Evolutionary conservation across 805 yeast genomes (phyloP).

Genomic region (Naumovozyma dairenensis): DNA sequence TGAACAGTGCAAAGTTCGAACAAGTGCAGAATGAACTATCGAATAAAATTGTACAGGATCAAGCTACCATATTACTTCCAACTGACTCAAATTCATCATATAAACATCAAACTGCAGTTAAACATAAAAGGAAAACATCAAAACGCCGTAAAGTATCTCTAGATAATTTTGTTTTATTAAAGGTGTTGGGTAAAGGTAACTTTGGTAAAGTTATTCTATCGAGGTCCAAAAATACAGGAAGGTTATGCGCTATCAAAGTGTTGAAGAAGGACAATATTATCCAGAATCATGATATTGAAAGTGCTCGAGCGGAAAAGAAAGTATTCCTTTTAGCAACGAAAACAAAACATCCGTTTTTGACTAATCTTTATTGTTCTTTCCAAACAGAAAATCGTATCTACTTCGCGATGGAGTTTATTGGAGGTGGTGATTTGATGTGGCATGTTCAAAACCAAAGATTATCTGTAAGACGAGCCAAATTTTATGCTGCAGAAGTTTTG

Average conservation of each 20-base stretch:
- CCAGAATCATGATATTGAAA: constrained; percentile 92
- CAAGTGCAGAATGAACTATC: constrained; percentile 11
- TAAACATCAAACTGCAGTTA: constrained; percentile 14
- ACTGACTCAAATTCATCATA: constrained; percentile 15
- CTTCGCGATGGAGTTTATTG: constrained; percentile 95
- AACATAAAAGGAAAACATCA: constrained; percentile 19
- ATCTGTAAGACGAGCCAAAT: constrained; percentile 85
- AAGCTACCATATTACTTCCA: not conserved
- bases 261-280: constrained; percentile 91
- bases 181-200: constrained; percentile 96
- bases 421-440: constrained; percentile 99
- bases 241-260: constrained; percentile 90
- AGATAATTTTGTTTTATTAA: constrained; percentile 88
- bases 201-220: constrained; percentile 98
- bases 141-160: constrained; percentile 72
- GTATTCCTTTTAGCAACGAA: constrained; percentile 78
- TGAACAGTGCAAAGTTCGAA: constrained; percentile 15
- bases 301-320: constrained; percentile 87
- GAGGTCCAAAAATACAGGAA: constrained; percentile 73
- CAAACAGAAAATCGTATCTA: constrained; percentile 96
- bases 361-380: constrained; percentile 88
- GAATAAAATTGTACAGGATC: constrained; percentile 5
- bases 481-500: constrained; percentile 93
- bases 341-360: constrained; percentile 85
- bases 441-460: constrained; percentile 91